phyloP scores from a whole-genome alignment of 1,284 basidiomycete genomes.

The Puccinia novopanici region DNA sequence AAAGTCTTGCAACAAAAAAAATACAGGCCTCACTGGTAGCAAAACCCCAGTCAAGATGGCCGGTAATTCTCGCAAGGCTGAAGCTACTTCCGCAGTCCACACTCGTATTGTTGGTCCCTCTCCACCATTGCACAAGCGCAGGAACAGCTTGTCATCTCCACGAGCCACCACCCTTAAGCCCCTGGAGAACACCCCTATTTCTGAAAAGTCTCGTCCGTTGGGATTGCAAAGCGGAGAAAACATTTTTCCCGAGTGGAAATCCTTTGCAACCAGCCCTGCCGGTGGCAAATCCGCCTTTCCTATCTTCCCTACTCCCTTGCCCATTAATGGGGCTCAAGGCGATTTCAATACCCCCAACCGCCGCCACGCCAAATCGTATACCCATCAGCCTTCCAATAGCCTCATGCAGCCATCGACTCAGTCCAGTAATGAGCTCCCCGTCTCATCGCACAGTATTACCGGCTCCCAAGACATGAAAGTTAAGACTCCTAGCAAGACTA shows the following conservation, averaged over 20 bases:
- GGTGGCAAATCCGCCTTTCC: not conserved
- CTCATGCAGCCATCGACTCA: not conserved
- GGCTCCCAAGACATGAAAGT: not conserved
- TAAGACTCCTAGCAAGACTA: constrained; percentile 29
- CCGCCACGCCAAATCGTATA: constrained; percentile 27
- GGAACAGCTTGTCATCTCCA: constrained; percentile 19
- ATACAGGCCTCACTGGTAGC: not conserved
- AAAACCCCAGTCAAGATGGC: constrained; percentile 28
- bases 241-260: constrained; percentile 15
- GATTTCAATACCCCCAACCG: not conserved
- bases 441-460: constrained; percentile 3
- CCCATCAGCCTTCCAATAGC: constrained; percentile 4
- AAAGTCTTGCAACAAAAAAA: constrained; percentile 31
- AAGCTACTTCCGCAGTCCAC: not conserved
- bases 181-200: not conserved
- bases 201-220: not conserved
- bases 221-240: constrained; percentile 3
- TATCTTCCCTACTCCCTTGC: not conserved
- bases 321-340: constrained; percentile 6
- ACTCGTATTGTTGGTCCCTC: not conserved
- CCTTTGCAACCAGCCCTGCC: not conserved
- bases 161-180: not conserved
- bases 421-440: not conserved
- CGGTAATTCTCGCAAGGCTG: not conserved
- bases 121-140: constrained; percentile 1